Base-by-base conservation (phyloP, 129 eudicot species). In the Flaveria bidentis region DNA sequence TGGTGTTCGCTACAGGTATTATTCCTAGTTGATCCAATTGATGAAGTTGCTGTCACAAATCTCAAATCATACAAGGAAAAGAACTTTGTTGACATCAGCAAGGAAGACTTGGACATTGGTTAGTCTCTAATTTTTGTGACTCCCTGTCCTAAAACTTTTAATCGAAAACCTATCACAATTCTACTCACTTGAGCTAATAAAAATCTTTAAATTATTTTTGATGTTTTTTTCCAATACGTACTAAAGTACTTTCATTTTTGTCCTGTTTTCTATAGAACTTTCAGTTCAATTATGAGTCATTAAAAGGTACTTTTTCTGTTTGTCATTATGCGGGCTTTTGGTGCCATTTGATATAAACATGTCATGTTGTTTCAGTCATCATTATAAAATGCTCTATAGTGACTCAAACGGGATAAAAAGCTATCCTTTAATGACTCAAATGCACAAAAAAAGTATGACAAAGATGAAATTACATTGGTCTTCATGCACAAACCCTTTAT, bases 21-120 rank as follows among this genome's bases (percentile, higher is more conserved):
- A 28, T 88, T 84, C 75, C 71, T 92, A 66, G 98, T 92, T 78
- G 96, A 92, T 78, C 94, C 98, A 39, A 92, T 92, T 42, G 98
- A 92, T 73, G 98, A 92, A 86, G 86, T 90, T 60, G 93, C 96
- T 11, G 71, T 93, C 73, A 89, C 91, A 63, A 93, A 90, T 76
- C 92, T 93, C 52, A 93, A 93, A 72, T 72, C 89, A 3, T 90
- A 85, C 78, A 90, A 88, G 82, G 97, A 90, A 58, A 93, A 90
- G 86, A 71, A 86, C 76, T 90, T 93, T 78, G 83, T 93, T 75
- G 98, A 93, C 87, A 90, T 93, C 47, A 90, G 89, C 87, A 92
- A 92, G 84, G 98, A 92, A 84, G 96, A 89, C 78, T 78, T 92
- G 76, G 97, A 92, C 74, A 67, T 92, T 67, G 97, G 97, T 92